Base-by-base conservation (phyloP, 163 green algal genomes). In the Scenedesmus sp. region DNA sequence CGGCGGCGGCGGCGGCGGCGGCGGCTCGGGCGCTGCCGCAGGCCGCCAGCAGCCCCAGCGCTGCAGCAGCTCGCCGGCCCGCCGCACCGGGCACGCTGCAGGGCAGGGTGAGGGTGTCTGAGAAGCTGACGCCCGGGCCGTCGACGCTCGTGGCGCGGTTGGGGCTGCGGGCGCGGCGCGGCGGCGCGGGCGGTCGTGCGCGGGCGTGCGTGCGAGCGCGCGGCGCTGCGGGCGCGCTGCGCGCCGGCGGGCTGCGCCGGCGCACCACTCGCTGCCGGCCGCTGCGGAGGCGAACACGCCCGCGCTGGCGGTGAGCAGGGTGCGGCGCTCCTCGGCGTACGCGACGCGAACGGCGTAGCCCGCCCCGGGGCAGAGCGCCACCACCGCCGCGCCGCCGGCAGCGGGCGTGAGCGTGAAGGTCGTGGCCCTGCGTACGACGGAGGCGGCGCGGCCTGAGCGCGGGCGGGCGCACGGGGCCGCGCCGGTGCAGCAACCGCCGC, bases 161-260 rank as follows among this genome's bases (percentile, higher is more conserved):
- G 7, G 47, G 47, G 53, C 64, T 74, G 64, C 64, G 53, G 62
- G 0, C n/a, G n/a, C n/a, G n/a, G n/a, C n/a, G n/a, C n/a, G n/a
- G n/a, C n/a, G n/a, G n/a, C n/a, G n/a, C n/a, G n/a, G n/a, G n/a
- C n/a, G n/a, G n/a, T n/a, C n/a, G n/a, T n/a, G n/a, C n/a, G n/a
- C n/a, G n/a, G n/a, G n/a, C n/a, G n/a, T n/a, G n/a, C n/a, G n/a
- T n/a, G n/a, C n/a, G n/a, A n/a, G n/a, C n/a, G n/a, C n/a, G n/a
- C n/a, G n/a, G n/a, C n/a, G n/a, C n/a, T n/a, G n/a, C n/a, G n/a
- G n/a, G n/a, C n/a, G n/a, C n/a, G n/a, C n/a, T n/a, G n/a, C n/a
- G n/a, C n/a, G n/a, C n/a, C n/a, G n/a, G n/a, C n/a, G n/a, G n/a
- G n/a, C n/a, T n/a, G n/a, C n/a, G 17, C 33, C 11, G 13, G 11